These are phyloP conservation scores for Gnaphalium uliginosum DNA, from an alignment of 129 eudicot species.

Conservation along the genomic window DNA sequence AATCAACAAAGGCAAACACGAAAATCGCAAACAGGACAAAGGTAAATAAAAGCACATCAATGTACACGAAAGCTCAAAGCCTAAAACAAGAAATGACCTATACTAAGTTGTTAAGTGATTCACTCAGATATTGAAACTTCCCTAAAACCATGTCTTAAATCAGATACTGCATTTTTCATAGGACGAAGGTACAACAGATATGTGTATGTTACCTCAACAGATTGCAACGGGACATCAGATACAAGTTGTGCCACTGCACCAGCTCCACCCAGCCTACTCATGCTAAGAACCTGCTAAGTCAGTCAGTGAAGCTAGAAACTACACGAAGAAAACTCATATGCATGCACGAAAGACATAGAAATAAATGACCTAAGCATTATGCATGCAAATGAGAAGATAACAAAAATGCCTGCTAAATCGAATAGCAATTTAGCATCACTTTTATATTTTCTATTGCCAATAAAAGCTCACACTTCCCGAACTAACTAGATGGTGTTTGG, in stretches of 20 bases:
- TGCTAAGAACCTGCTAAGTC: slow-evolving; percentile 79
- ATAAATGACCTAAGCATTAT: not conserved
- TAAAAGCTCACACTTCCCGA: not conserved
- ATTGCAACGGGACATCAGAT: slow-evolving; percentile 72
- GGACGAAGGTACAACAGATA: not conserved
- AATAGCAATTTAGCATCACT: not conserved
- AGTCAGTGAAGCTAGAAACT: slow-evolving; percentile 8
- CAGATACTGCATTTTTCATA: not conserved
- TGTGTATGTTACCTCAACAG: slow-evolving; percentile 58
- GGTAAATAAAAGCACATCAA: not conserved
- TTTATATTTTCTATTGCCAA: not conserved
- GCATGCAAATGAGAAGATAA: not conserved
- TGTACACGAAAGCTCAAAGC: not conserved
- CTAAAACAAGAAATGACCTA: not conserved
- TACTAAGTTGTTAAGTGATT: not conserved
- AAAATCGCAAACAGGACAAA: not conserved
- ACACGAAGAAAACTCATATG: not conserved
- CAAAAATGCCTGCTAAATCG: not conserved
- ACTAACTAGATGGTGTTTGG: not conserved
- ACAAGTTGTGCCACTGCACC: slow-evolving; percentile 97
- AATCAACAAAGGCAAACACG: not conserved
- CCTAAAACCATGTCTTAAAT: not conserved
- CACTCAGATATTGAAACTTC: not conserved
- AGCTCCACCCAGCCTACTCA: slow-evolving; percentile 98
- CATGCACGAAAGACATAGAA: not conserved